Base-by-base conservation (phyloP, 441 rosid genomes). In the Syzygium syzygioides region DNA sequence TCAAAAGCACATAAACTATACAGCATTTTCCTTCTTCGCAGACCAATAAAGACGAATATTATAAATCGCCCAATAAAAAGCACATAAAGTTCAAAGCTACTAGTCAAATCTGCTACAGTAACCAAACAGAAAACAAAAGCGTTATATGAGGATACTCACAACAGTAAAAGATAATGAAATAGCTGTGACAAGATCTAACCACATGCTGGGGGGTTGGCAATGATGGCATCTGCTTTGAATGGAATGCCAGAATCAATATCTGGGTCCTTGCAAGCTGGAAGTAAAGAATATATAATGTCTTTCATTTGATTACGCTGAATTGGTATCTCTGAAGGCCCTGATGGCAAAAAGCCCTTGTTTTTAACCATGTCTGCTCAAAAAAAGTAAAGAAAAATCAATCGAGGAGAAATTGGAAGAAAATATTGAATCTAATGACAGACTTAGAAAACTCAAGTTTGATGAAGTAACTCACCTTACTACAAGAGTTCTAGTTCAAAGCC, bases 181-280 rank as follows among this genome's bases (percentile, higher is more conserved):
- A 41, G 83, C 52, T 76, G n/a, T 23, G 83, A 76, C 52, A 84
- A 84, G 60, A 79, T 89, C 94, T 89, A 88, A 98, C 99, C 99
- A 86, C 95, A 98, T 34, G 99, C 99, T 86, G 99, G 99, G 90
- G 99, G 99, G 86, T 98, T 98, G 89, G 99, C 99, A 90, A 98
- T 98, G 86, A 98, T 98, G 79, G 99, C 99, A 90, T 98, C 99
- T 45, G 99, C 99, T 93, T 93, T 97, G 86, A 98, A 98, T 68
- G 96, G 79, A 54, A 98, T 89, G 79, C 95, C 95, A 88, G 99
- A 93, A 93, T 98, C 99, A 48, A 93, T 93, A 94, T 96, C 99
- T 90, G 99, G 95, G 10, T 96, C 99, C 92, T 90, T 96, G 93
- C 99, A 98, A 90, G 99, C 99, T 88, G 99, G 97, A 93, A 96